Base-by-base conservation (phyloP, 1,139 yeast genomes). In the Candida buenavistaensis region DNA sequence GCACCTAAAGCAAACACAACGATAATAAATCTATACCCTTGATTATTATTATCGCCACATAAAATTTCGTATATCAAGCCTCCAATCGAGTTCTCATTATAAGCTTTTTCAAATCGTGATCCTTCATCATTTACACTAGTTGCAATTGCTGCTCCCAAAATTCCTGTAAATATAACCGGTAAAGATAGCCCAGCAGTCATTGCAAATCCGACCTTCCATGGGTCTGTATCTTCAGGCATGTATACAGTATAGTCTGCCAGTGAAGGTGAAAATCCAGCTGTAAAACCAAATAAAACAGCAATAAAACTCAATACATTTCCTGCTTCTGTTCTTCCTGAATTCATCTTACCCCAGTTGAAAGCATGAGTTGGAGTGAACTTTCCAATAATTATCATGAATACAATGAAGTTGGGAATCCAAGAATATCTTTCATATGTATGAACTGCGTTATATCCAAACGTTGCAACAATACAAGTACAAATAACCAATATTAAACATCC, bases 241-340 rank as follows among this genome's bases (percentile, higher is more conserved):
- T 59, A 59, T 10, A 57, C 62, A 12, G 58, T 52, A 35, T 56
- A 59, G 40, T 60, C 66, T 4, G 64, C 62, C 5, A 63, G 57
- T 6, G 52, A 50, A 13, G 63, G 57, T 10, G 54, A 32, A 64
- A 64, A 61, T 12, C 66, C 64, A 5, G 62, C 57, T 14, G 50
- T 51, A 33, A 58, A 57, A 3, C 64, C 64, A 37, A 59, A 59
- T 16, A 59, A 44, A n/a, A 53, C 40, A 3, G 57, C 48, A 21
- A 55, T 52, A 37, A 44, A 60, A 14, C 56, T 46, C 24, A 60
- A 45, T 3, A 57, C 62, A 28, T 52, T 55, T 9, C 64, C 65
- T 2, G 61, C 60, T 41, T 69, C 76, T n/a, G 54, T 46, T 5
- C 54, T 51, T 9, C 78, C 76, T 6, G 62, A 44, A 4, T 52